Evolutionary conservation across 495 filamentous ascomycete species (phyloP).

Genomic region (Penicillium simplicissimum): DNA sequence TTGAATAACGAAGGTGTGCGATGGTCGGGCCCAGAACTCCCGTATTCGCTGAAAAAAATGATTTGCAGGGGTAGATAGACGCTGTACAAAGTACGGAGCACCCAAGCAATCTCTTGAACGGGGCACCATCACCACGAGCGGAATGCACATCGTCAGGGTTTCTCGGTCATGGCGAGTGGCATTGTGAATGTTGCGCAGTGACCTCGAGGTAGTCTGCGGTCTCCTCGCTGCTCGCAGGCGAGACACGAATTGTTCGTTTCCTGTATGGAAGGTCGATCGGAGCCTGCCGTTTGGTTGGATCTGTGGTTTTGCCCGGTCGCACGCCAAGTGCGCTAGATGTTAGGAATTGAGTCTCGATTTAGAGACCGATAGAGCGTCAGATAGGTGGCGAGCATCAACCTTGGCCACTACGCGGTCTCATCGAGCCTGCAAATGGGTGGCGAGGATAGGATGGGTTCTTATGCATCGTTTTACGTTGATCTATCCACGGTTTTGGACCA

Average conservation of each 20-base stretch:
- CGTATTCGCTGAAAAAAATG: not conserved
- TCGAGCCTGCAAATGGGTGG: not conserved
- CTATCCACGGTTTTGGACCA: not conserved
- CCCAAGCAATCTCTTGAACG: not conserved
- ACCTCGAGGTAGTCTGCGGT: not conserved
- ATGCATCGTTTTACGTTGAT: not conserved
- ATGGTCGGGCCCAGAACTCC: not conserved
- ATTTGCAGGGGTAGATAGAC: not conserved
- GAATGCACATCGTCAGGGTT: not conserved
- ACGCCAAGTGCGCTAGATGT: not conserved
- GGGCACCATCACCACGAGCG: not conserved
- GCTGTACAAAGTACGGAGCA: not conserved
- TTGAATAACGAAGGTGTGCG: no score
- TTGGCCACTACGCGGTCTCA: not conserved
- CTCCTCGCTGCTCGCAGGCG: conserved; percentile 21
- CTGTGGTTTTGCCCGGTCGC: not conserved
- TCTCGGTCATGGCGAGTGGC: not conserved
- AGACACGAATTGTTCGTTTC: conserved; percentile 8
- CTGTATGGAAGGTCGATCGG: not conserved
- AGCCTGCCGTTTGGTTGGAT: not conserved
- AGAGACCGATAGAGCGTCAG: not conserved
- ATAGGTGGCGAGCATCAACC: not conserved
- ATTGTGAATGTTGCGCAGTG: not conserved
- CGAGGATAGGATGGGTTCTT: not conserved
- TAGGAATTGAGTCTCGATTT: not conserved